Evolutionary conservation across 305 asterid genomes (phyloP), one percentile per base, ranked within the genome.

Genomic region (Solanum aculeatissimum): DNA sequence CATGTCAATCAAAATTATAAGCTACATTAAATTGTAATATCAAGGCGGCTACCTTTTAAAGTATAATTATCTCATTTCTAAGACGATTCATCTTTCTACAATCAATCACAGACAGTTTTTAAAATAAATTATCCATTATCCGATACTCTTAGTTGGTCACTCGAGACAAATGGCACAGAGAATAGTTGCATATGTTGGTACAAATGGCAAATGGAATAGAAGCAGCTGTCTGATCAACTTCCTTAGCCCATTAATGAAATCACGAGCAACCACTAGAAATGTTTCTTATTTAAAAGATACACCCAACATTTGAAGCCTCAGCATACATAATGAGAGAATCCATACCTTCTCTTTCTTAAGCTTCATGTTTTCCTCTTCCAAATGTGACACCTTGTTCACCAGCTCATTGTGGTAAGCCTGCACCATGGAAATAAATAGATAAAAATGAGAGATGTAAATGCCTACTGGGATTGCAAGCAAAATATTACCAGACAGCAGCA

Each of bases 401-500:
- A 95, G 89, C 92, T 95, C 98, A 85, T 91, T 91, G 86, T 95
- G 98, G 88, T 95, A 95, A 78, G 98, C 98, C 98, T 95, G 77
- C 65, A 83, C 51, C 23, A 85, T 78, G 78, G 65, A 65, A 82
- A 47, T 40, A 49, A 23, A 42, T 51, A 77, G 58, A 10, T 84
- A 43, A 51, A 63, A 70, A 51, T 77, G 65, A 49, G 63, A 18
- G 51, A 7, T 10, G 11, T 9, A 77, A 51, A 18, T 18, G 82
- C 65, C 32, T 51, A 77, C 32, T 29, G 82, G 16, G 45, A 11
- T 27, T 49, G 47, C 12, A 65, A 82, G n/a, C 21, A 58, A 51
- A 84, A 78, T 11, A 27, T 83, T 55, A 6, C 2, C 32, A 54
- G 19, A 57, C 78, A 51, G 84, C 83, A 71, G 81, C 88, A 65